Conservation (phyloP, 192 early-diverging fungal genomes). For the Coemansia sp. region DNA sequence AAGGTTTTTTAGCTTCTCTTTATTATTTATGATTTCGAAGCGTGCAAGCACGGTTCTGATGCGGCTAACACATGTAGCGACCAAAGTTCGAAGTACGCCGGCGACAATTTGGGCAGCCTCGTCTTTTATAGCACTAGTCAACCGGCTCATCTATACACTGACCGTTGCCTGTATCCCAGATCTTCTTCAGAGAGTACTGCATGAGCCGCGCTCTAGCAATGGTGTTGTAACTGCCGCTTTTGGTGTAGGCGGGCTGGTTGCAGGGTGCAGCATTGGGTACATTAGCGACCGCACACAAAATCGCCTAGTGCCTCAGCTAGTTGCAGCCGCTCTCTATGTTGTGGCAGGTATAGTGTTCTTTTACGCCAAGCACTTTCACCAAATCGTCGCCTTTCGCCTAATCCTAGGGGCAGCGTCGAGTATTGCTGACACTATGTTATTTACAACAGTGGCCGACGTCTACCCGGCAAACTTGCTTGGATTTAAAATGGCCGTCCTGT, state of each 20-base stretch:
- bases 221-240: slow-evolving; percentile 45
- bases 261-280: slow-evolving; percentile 31
- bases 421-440: slow-evolving; percentile 48
- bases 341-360: slow-evolving; percentile 32
- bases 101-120: slow-evolving; percentile 42
- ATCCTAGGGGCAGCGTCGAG: slow-evolving; percentile 44
- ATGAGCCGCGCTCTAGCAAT: slow-evolving; percentile 39
- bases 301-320: slow-evolving; percentile 24
- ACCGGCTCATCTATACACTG: slow-evolving; percentile 47
- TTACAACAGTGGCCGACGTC: slow-evolving; percentile 50
- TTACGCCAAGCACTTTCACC: slow-evolving; percentile 34
- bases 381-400: slow-evolving; percentile 38
- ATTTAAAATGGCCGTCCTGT: slow-evolving; percentile 41
- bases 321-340: slow-evolving; percentile 31
- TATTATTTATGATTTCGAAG: neutral
- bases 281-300: slow-evolving; percentile 48
- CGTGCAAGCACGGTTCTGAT: slow-evolving; percentile 1
- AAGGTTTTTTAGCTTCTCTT: neutral
- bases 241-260: slow-evolving; percentile 44
- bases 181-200: slow-evolving; percentile 31
- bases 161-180: slow-evolving; percentile 49
- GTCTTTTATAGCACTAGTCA: slow-evolving; percentile 36
- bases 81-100: slow-evolving; percentile 35
- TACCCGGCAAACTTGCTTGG: slow-evolving; percentile 48
- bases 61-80: slow-evolving; percentile 15